Evolutionary conservation across 371 early-diverging fungal genomes (phyloP).

Genomic region (Rhizopus sp.): DNA sequence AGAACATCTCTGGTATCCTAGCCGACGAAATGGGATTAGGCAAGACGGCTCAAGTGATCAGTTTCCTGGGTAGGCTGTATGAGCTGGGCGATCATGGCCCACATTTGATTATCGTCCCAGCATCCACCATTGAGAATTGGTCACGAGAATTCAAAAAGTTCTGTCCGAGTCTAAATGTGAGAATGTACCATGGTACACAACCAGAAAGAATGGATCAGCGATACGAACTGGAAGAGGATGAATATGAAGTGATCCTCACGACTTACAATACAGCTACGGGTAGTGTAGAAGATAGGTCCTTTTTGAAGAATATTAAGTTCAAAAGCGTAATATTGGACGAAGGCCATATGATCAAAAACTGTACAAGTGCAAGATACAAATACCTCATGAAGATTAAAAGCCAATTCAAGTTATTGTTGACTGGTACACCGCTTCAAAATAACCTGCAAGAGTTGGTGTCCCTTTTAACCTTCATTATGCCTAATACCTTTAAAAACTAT

Average conservation of each 20-base stretch:
- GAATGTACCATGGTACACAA: constrained; percentile 75
- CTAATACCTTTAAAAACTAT: constrained; percentile 73
- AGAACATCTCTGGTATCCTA: constrained; percentile 82
- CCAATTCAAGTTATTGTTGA: constrained; percentile 72
- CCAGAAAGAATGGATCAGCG: constrained; percentile 64
- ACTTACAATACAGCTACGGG: constrained; percentile 81
- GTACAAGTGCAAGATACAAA: constrained; percentile 80
- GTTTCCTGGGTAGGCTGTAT: constrained; percentile 73
- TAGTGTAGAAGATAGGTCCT: constrained; percentile 71
- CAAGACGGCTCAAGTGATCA: constrained; percentile 96
- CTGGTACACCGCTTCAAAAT: constrained; percentile 89
- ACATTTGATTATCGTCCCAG: constrained; percentile 85
- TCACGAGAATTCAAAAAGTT: constrained; percentile 80
- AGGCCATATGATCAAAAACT: constrained; percentile 93
- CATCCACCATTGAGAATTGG: constrained; percentile 92
- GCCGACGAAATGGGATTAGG: constrained; percentile 98
- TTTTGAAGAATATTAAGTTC: constrained; percentile 58
- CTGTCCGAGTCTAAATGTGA: constrained; percentile 68
- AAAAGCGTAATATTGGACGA: constrained; percentile 89
- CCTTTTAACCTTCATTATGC: constrained; percentile 93
- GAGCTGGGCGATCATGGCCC: constrained; percentile 67
- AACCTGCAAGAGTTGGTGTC: constrained; percentile 82
- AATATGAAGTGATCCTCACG: constrained; percentile 62
- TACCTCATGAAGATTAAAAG: constrained; percentile 62
- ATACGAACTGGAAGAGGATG: constrained; percentile 29